phyloP scores from a whole-genome alignment of 129 eudicot species.

The Glebionis coronaria region DNA sequence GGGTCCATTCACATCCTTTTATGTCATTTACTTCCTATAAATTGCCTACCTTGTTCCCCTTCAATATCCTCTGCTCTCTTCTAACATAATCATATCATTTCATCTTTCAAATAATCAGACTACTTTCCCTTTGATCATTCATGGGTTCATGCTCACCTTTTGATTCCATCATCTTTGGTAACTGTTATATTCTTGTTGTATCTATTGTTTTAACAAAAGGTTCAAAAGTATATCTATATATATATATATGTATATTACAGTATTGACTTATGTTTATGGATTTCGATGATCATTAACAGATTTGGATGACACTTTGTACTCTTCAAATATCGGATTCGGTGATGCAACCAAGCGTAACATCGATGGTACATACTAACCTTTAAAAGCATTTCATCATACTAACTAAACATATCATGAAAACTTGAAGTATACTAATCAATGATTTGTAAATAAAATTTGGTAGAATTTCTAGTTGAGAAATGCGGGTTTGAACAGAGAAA shows the following conservation, averaged over 20 bases:
- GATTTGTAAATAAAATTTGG: background rate
- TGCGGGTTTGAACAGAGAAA: conserved; percentile 60
- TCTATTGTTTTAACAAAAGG: background rate
- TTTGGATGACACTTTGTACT: conserved; percentile 95
- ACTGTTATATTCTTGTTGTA: background rate
- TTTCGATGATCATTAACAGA: conserved; percentile 36
- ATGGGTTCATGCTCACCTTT: conserved; percentile 64
- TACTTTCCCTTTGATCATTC: background rate
- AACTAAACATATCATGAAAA: background rate
- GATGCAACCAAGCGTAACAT: conserved; percentile 67
- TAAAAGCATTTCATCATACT: background rate
- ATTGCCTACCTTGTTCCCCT: conserved; percentile 7
- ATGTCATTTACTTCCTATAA: background rate
- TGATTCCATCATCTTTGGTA: conserved; percentile 71
- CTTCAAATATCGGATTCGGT: conserved; percentile 66
- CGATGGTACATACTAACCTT: conserved; percentile 46
- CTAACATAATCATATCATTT: background rate
- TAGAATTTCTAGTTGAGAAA: conserved; percentile 76
- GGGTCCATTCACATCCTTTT: conserved; percentile 19
- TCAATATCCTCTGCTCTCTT: background rate
- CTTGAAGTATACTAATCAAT: background rate
- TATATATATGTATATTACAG: too few species aligned
- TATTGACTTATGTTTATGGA: background rate
- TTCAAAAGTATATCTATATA: background rate
- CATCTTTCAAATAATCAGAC: background rate